These are phyloP conservation scores for Tripidium arundinaceum DNA, from an alignment of 202 grass and related monocot species.

Conservation along the genomic window DNA sequence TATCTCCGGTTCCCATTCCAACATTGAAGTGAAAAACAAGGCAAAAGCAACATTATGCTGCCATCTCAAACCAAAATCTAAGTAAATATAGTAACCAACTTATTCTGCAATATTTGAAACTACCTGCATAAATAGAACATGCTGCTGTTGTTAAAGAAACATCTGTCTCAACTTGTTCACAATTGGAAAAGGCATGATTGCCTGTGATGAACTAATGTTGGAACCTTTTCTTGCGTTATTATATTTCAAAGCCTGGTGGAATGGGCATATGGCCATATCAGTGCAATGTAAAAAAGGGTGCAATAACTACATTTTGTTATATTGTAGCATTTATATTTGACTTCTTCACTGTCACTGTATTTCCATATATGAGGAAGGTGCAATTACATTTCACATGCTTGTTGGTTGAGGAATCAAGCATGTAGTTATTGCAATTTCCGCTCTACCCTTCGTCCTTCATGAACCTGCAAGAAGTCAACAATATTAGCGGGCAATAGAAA, in stretches of 20 bases:
- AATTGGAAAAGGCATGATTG: conserved; percentile 54
- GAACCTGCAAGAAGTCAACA: conserved; percentile 60
- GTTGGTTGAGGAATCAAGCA: background rate
- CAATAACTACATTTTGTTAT: background rate
- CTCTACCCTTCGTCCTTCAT: conserved; percentile 62
- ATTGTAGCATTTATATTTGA: background rate
- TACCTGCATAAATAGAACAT: background rate
- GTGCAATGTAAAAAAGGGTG: background rate
- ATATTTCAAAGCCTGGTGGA: background rate
- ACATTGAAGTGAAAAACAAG: too few relatives aligned
- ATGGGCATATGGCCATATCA: background rate
- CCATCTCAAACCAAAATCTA: conserved; percentile 2
- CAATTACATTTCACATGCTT: background rate
- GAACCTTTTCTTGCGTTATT: background rate
- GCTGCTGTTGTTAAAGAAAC: background rate
- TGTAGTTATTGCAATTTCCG: background rate
- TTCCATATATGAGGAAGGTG: background rate
- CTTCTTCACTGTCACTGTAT: background rate
- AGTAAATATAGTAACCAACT: background rate
- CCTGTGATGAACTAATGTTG: background rate
- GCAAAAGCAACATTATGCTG: background rate
- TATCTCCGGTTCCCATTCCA: background rate
- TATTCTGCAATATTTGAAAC: conserved; percentile 27
- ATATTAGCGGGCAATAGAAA: conserved; percentile 24
- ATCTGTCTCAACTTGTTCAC: background rate